These are phyloP conservation scores for Penstemon davidsonii DNA, from an alignment of 257 asterid genomes.

Conservation along the genomic window DNA sequence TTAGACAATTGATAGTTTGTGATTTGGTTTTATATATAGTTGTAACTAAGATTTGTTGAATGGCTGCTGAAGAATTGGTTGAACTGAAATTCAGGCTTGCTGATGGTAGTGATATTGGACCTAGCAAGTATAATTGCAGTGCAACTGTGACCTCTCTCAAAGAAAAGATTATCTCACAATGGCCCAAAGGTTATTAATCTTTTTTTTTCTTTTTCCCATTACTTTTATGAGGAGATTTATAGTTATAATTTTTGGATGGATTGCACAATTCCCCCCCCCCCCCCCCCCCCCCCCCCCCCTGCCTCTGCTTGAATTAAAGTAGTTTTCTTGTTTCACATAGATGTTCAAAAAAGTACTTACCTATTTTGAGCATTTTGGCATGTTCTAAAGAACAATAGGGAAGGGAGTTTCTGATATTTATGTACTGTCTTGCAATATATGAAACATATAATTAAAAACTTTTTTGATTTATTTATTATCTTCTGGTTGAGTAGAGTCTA, in stretches of 20 bases:
- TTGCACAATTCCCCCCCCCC: neutral
- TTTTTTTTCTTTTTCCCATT: neutral
- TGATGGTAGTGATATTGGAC: constrained; percentile 95
- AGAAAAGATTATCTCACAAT: constrained; percentile 80
- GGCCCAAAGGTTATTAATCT: constrained; percentile 78
- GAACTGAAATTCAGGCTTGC: constrained; percentile 92
- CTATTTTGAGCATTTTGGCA: neutral
- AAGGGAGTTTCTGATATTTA: no score
- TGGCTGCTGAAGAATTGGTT: constrained; percentile 88
- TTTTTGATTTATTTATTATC: neutral
- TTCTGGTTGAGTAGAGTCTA: neutral
- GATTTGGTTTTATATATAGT: constrained; percentile 27
- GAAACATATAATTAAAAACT: neutral
- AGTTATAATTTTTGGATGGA: neutral
- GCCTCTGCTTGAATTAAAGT: neutral
- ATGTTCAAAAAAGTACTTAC: neutral
- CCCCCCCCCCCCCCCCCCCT: no score
- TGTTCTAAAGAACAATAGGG: no score
- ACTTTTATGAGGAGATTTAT: neutral
- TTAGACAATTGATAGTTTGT: neutral
- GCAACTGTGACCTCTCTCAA: constrained; percentile 77
- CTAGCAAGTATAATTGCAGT: constrained; percentile 65
- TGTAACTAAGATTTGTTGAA: constrained; percentile 35
- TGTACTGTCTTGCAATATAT: no score
- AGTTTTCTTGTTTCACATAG: neutral